Conservation (phyloP, 1,139 yeast species). For the Pichia sp. region DNA sequence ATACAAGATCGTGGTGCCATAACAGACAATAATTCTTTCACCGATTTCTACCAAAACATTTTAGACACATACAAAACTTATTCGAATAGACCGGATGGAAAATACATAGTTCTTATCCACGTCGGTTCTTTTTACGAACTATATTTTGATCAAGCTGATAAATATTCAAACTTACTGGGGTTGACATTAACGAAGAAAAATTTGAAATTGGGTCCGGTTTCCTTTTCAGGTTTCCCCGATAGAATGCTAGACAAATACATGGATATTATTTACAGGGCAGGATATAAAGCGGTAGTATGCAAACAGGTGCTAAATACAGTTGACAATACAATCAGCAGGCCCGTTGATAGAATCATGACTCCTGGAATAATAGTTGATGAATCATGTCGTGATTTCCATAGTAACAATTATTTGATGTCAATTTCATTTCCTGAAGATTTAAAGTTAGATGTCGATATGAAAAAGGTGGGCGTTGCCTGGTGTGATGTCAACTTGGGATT, state of each 20-base stretch:
- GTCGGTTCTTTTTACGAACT: constrained; percentile 92
- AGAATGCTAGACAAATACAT: constrained; percentile 71
- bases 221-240: constrained; percentile 93
- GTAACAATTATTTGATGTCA: constrained; percentile 69
- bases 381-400: constrained; percentile 68
- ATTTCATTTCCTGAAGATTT: constrained; percentile 56
- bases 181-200: constrained; percentile 52
- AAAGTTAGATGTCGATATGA: constrained; percentile 40
- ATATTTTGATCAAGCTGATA: constrained; percentile 83
- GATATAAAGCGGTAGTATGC: constrained; percentile 73
- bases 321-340: constrained; percentile 53
- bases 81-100: constrained; percentile 38
- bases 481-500: constrained; percentile 85
- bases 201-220: constrained; percentile 49
- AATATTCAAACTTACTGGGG: constrained; percentile 69
- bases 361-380: constrained; percentile 96
- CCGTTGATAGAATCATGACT: constrained; percentile 76
- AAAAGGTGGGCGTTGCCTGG: constrained; percentile 80
- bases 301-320: constrained; percentile 54
- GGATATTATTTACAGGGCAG: constrained; percentile 64
- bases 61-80: constrained; percentile 46
- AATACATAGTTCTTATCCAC: constrained; percentile 78
- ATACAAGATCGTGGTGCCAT: constrained; percentile 16
- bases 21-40: constrained; percentile 20
- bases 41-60: constrained; percentile 33